phyloP scores from a whole-genome alignment of 176 grass and related monocot genomes.

The Pharus latifolius region DNA sequence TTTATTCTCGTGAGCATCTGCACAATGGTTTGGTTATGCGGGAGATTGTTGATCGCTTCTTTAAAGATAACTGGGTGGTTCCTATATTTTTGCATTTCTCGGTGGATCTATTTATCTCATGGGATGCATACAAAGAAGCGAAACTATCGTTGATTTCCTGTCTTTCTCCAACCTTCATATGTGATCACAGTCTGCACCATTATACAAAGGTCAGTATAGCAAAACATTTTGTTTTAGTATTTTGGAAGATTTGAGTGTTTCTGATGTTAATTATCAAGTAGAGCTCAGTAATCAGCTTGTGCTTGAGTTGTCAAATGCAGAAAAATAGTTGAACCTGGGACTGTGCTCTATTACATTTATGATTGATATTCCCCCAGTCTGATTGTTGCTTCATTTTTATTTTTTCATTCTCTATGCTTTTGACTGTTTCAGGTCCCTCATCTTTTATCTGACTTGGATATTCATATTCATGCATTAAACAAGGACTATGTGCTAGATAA shows the following conservation, averaged over 20 bases:
- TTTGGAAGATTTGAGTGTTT: background rate
- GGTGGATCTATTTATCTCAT: conserved; percentile 54
- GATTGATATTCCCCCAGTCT: background rate
- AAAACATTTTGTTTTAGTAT: background rate
- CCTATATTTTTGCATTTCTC: conserved; percentile 61
- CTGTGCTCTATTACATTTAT: background rate
- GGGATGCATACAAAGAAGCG: conserved; percentile 67
- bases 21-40: conserved; percentile 47
- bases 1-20: conserved; percentile 49
- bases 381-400: background rate
- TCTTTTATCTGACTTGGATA: conserved; percentile 43
- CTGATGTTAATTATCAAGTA: background rate
- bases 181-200: conserved; percentile 40
- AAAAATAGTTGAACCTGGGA: background rate
- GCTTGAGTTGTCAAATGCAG: background rate
- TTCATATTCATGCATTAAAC: conserved; percentile 31
- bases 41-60: conserved; percentile 60
- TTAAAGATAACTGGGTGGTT: conserved; percentile 68
- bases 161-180: conserved; percentile 50
- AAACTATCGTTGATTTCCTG: conserved; percentile 41
- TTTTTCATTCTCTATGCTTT: background rate
- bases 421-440: conserved; percentile 36
- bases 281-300: background rate
- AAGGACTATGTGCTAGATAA: conserved; percentile 60
- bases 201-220: conserved; percentile 32